phyloP scores from a whole-genome alignment of 108 stramenopile species.

The Cyclotella cryptica region DNA sequence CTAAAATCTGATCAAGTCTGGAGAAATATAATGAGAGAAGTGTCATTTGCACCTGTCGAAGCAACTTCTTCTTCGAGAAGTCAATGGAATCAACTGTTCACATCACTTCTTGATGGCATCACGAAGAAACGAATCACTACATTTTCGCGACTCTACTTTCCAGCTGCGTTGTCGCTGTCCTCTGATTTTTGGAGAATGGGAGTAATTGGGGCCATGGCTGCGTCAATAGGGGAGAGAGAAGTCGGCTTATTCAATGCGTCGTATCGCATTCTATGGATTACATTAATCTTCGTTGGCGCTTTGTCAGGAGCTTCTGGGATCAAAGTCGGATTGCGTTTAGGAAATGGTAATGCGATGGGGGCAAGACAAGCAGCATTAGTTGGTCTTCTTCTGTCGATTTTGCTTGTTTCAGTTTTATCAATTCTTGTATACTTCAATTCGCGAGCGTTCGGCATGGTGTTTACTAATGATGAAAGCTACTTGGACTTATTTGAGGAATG shows the following conservation, averaged over 20 bases:
- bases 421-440: slow-evolving; percentile 54
- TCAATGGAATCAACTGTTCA: not conserved
- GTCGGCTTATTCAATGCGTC: slow-evolving; percentile 89
- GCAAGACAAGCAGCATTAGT: slow-evolving; percentile 69
- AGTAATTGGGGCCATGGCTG: slow-evolving; percentile 77
- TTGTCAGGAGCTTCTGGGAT: slow-evolving; percentile 60
- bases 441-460: slow-evolving; percentile 68
- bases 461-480: slow-evolving; percentile 74
- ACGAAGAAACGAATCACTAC: slow-evolving; percentile 65
- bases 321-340: slow-evolving; percentile 49
- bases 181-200: slow-evolving; percentile 89
- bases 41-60: not conserved
- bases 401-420: slow-evolving; percentile 51
- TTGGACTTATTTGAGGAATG: slow-evolving; percentile 71
- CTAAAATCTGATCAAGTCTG: slow-evolving; percentile 58
- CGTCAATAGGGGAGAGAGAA: slow-evolving; percentile 69
- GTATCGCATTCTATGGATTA: slow-evolving; percentile 91
- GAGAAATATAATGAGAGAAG: slow-evolving; percentile 45
- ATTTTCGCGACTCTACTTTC: slow-evolving; percentile 74
- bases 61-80: not conserved
- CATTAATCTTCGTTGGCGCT: slow-evolving; percentile 69
- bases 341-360: slow-evolving; percentile 57
- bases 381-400: slow-evolving; percentile 55
- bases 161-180: slow-evolving; percentile 69
- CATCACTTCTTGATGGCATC: slow-evolving; percentile 52